Percentiles rank a stretch among this genome's conserved stretches.
Evolutionary conservation across 2,329 filamentous ascomycete genomes (phyloP).

Genomic region (Aspergillus pseudoterreus): DNA sequence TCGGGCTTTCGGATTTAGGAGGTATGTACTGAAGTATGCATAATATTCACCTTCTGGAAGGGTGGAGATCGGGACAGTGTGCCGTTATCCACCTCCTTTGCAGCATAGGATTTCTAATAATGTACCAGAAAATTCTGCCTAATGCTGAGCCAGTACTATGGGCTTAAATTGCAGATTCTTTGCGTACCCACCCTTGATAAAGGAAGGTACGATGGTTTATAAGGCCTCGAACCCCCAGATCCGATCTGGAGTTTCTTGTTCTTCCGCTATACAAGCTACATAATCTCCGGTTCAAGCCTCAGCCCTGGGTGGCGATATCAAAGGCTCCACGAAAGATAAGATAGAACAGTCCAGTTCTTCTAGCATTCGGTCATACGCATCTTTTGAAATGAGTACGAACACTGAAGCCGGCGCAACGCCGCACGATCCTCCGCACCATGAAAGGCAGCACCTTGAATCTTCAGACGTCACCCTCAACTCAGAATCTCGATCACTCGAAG

Average conservation of each 20-base stretch:
- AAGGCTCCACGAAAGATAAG: too few relatives aligned
- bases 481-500: constrained; percentile 6
- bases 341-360: too few relatives aligned
- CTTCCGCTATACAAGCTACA: not conserved
- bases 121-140: not conserved
- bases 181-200: not conserved
- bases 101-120: not conserved
- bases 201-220: not conserved
- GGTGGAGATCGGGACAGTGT: not conserved
- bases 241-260: not conserved
- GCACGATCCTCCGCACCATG: constrained; percentile 3
- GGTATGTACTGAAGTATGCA: not conserved
- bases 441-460: constrained; percentile 5
- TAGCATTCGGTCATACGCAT: not conserved
- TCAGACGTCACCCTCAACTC: constrained; percentile 11
- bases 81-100: not conserved
- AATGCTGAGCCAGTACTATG: too few relatives aligned
- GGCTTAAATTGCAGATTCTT: not conserved
- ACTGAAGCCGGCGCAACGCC: constrained; percentile 2
- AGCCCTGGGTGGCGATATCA: not conserved
- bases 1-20: not conserved
- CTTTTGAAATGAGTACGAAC: constrained; percentile 2
- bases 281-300: not conserved
- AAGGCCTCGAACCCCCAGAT: not conserved
- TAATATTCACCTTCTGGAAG: not conserved